phyloP scores from a whole-genome alignment of 2,329 filamentous ascomycete species.

The Fusarium kyushuense region DNA sequence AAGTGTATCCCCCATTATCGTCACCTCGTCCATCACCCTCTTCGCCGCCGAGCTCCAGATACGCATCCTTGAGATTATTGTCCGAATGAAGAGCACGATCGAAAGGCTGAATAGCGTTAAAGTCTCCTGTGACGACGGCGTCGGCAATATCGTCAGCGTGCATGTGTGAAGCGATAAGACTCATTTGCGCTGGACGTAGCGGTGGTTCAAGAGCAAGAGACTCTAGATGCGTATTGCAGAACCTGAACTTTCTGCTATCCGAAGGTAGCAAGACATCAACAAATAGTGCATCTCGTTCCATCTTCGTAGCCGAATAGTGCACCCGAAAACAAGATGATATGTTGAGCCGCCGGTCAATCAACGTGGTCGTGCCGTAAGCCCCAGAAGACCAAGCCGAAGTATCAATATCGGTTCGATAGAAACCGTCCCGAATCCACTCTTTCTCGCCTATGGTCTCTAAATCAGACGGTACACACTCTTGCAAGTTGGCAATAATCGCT shows the following conservation, averaged over 20 bases:
- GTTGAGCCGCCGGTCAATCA: conserved; percentile 61
- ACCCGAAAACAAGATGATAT: conserved; percentile 63
- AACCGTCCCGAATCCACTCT: conserved; percentile 61
- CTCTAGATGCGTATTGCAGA: conserved; percentile 70
- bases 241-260: conserved; percentile 52
- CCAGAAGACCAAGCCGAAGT: conserved; percentile 57
- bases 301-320: conserved; percentile 60
- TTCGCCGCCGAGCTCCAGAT: conserved; percentile 62
- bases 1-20: conserved; percentile 62
- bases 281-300: conserved; percentile 67
- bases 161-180: conserved; percentile 58
- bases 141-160: conserved; percentile 53
- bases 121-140: conserved; percentile 64
- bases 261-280: conserved; percentile 54
- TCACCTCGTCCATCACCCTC: conserved; percentile 57
- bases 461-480: conserved; percentile 64
- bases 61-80: conserved; percentile 64
- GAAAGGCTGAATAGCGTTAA: conserved; percentile 69
- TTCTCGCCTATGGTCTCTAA: conserved; percentile 57
- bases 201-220: conserved; percentile 63
- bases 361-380: conserved; percentile 65
- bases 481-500: conserved; percentile 61
- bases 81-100: conserved; percentile 62
- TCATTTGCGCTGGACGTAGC: conserved; percentile 62
- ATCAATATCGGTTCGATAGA: conserved; percentile 62